Base-by-base conservation (phyloP, 345 rosid species). In the Populus euphratica region DNA sequence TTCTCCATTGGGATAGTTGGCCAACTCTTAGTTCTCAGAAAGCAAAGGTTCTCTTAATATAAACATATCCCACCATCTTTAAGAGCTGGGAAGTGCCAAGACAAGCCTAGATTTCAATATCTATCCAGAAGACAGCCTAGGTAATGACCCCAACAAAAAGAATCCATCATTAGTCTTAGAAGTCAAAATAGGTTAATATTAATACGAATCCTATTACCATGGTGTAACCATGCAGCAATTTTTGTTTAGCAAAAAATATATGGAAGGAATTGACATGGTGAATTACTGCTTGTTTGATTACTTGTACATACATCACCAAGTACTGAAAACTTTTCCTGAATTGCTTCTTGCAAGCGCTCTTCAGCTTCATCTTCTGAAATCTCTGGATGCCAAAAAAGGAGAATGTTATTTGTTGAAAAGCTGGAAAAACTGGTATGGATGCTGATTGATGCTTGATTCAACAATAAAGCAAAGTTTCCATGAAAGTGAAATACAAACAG, bases 351-450 rank as follows among this genome's bases (percentile, higher is more conserved):
- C 72, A 96, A 85, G 77, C 79, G 94, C 74, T 94, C 90, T 92
- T 96, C 99, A 18, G 98, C 98, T 86, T 96, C 99, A 79, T 91
- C 97, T 85, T 94, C 97, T 10, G 99, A 92, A 73, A 94, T 94
- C 89, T 94, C 99, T 95, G 85, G 85, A 85, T 56, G 67, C 31
- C 82, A 80, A 68, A 70, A 78, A 81, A 76, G 54, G 61, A 72
- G 43, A 7, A 83, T 7, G 78, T 18, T 63, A 72, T 64, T 47
- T 76, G 16, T 77, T 43, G 31, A 66, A 81, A 38, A 79, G 70
- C 44, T 68, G 77, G 76, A n/a, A 35, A 38, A 31, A 61, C 35
- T 25, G 31, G 52, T 36, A 67, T 68, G 68, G 44, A 62, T 29
- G 44, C 67, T 69, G 31, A 71, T 66, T 49, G 12, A 61, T 64